Evolutionary conservation across 345 rosid species (phyloP), one percentile per base, ranked within the genome.

Genomic region (Brassica rapa): DNA sequence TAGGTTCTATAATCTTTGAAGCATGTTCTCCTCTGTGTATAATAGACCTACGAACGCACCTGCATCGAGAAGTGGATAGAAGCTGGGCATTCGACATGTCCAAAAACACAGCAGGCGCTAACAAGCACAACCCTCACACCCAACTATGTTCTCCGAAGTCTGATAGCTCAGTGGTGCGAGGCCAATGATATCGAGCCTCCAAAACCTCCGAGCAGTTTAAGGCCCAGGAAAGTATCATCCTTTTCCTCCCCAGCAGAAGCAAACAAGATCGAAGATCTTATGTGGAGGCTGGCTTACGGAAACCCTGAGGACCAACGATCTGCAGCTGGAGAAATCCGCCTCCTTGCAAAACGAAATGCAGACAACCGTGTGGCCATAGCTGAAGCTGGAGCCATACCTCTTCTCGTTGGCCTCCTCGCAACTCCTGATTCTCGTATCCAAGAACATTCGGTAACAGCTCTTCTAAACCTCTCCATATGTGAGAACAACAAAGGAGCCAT

Each of bases 351-450:
- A 82, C 96, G 98, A 29, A 95, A 91, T 76, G 92, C 99, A 33
- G 97, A 93, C 78, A 95, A 95, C 66, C 98, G 98, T 5, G 91
- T 95, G 66, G 99, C 99, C 62, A 90, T 95, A 69, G 99, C 99
- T 23, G 97, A 95, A 86, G 99, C 99, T 61, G 99, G 99, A 68
- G 99, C 98, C 59, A 88, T 95, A 80, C 99, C 98, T 77, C 91
- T 88, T 71, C 98, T 95, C 3, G 91, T 95, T 5, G 76, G 82
- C 67, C 96, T 93, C 70, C 91, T 95, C 64, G 90, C 89, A 33
- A 89, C 96, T 30, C 88, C 93, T 3, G 99, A 95, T 75, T 89
- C 96, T 8, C 89, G 92, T 60, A 93, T 85, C 59, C 99, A 95
- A 85, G 99, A 95, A 77, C 99, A 95, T 75, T 93, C 96, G 2